Evolutionary conservation across 306 rosid species (phyloP).

Genomic region (Abrus precatorius): DNA sequence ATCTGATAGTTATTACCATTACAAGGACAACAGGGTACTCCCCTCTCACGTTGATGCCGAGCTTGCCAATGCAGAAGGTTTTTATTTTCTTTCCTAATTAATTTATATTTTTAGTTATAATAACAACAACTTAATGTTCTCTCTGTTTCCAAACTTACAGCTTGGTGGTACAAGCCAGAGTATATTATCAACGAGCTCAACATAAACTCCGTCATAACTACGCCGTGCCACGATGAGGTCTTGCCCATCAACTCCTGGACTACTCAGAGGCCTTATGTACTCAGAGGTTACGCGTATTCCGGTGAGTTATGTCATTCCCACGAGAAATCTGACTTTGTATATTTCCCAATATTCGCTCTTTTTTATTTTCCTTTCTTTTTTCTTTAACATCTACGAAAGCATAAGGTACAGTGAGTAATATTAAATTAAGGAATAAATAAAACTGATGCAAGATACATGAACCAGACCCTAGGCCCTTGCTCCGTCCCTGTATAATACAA

Average conservation of each 20-base stretch:
- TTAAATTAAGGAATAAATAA: no score
- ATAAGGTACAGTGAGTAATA: no score
- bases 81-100: no score
- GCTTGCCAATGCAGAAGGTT: constrained; percentile 81
- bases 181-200: constrained; percentile 76
- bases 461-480: no score
- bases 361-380: no score
- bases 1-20: constrained; percentile 71
- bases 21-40: constrained; percentile 72
- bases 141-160: constrained; percentile 40
- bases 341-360: no score
- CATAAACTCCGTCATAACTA: constrained; percentile 84
- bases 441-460: no score
- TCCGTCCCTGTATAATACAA: no score
- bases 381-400: no score
- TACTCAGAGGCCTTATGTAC: constrained; percentile 66
- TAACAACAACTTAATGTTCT: background rate
- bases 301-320: constrained; percentile 53
- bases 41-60: constrained; percentile 84
- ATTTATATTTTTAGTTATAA: no score
- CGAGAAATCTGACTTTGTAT: no score
- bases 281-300: constrained; percentile 82
- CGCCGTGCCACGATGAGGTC: constrained; percentile 82
- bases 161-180: constrained; percentile 96
- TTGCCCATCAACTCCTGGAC: constrained; percentile 78